Conservation (phyloP, 1,284 basidiomycete genomes). For the Ustilago lituana region DNA sequence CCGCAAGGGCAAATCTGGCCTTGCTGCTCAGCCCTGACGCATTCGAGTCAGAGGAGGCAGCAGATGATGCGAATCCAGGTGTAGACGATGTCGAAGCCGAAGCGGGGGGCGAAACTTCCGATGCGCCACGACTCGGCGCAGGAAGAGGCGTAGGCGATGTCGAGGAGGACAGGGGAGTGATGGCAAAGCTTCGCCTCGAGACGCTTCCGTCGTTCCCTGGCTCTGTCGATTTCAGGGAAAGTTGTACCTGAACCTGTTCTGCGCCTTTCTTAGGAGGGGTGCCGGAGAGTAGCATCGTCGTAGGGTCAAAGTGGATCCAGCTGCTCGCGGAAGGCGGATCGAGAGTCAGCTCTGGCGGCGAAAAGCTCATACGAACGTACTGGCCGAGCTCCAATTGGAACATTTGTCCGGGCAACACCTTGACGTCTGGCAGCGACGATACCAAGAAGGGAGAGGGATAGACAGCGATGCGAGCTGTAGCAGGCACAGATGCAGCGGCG, state of each 20-base stretch:
- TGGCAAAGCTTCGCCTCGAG: constrained; percentile 16
- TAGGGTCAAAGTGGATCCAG: constrained; percentile 68
- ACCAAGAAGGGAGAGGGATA: constrained; percentile 35
- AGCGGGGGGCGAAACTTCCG: background rate
- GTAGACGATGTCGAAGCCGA: constrained; percentile 10
- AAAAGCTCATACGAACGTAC: constrained; percentile 22
- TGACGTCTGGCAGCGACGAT: constrained; percentile 24
- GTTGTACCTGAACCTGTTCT: constrained; percentile 16
- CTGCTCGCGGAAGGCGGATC: constrained; percentile 53
- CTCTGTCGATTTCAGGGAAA: constrained; percentile 17
- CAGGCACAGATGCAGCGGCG: constrained; percentile 12
- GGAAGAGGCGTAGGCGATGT: constrained; percentile 21
- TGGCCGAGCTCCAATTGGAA: constrained; percentile 37
- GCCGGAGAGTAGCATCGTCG: constrained; percentile 67
- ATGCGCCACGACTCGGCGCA: constrained; percentile 1
- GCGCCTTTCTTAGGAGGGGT: constrained; percentile 20
- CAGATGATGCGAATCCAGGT: constrained; percentile 15
- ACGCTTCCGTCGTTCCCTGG: constrained; percentile 2
- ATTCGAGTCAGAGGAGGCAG: constrained; percentile 6
- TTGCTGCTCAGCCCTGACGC: constrained; percentile 31
- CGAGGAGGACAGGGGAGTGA: constrained; percentile 10
- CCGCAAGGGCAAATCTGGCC: constrained; percentile 51
- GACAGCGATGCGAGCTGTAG: constrained; percentile 60
- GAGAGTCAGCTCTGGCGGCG: constrained; percentile 15
- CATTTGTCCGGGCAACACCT: constrained; percentile 24